Conservation (phyloP, 148 eudicot species). For the Salicornia ramosissima region DNA sequence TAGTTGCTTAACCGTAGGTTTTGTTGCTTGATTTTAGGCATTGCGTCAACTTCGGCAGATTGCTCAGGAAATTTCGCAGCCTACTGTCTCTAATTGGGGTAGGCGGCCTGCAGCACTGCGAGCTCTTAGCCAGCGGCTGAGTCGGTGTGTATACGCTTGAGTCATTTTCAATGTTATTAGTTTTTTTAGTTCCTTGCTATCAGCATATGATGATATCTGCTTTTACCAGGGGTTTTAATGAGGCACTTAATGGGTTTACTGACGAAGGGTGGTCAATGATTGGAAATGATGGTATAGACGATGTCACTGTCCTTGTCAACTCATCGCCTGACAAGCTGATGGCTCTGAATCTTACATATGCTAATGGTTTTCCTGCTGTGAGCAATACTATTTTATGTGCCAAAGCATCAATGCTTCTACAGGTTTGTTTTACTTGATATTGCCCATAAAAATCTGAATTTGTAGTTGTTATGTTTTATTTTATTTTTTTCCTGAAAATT, state of each 20-base stretch:
- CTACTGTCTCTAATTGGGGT: constrained; percentile 58
- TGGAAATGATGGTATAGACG: constrained; percentile 76
- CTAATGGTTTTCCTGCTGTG: constrained; percentile 67
- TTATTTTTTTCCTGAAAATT: background rate
- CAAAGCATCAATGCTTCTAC: constrained; percentile 83
- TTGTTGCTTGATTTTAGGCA: constrained; percentile 39
- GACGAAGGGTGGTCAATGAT: constrained; percentile 85
- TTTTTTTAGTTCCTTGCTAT: background rate
- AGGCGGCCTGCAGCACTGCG: constrained; percentile 77
- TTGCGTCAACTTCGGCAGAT: constrained; percentile 76
- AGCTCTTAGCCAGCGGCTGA: constrained; percentile 72
- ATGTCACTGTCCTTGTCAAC: constrained; percentile 73
- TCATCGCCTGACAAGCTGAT: constrained; percentile 71
- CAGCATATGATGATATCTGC: constrained; percentile 6
- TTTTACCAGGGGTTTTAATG: constrained; percentile 64
- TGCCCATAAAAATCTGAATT: background rate
- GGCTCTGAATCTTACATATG: constrained; percentile 61
- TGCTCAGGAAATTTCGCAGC: constrained; percentile 69
- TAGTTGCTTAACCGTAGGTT: background rate
- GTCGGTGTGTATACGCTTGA: constrained; percentile 38
- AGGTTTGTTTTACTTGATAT: constrained; percentile 37
- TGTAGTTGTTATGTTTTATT: background rate
- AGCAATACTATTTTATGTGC: constrained; percentile 70
- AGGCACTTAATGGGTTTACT: constrained; percentile 74
- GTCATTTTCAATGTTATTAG: background rate